Evolutionary conservation across 1,139 yeast genomes (phyloP), one percentile per base, ranked within the genome.

Genomic region (Kurtzmaniella quercitrusa): DNA sequence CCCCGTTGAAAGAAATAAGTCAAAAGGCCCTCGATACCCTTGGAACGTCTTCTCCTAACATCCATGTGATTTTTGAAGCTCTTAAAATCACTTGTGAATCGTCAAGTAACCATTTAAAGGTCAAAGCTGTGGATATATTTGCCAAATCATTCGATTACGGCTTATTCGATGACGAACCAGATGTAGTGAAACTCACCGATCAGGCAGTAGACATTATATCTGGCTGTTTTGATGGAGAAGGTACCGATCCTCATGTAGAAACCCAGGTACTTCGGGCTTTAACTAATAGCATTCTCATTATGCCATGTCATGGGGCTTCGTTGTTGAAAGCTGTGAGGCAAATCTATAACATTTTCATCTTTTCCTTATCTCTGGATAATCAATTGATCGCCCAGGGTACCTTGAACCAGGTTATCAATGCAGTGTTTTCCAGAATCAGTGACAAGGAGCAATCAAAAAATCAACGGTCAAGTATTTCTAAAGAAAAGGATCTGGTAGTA

Each of bases 311-410:
- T 58, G 98, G 98, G 6, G 88, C 93, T 5, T 79, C 94, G 0
- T 70, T 94, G 43, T 72, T 94, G 51, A 88, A 86, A 56, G 98
- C 98, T 0, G 85, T 94, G 34, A 79, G 98, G 60, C 96, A 89
- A 58, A 87, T 93, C 17, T 93, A 93, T 66, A 91, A 90, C 59
- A 88, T 94, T 27, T 94, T 93, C 57, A 85, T 93, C 39, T 77
- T 89, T 48, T 89, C 97, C 0, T 72, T 85, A 50, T 82, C 86
- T 16, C 79, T 93, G 3, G 71, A 88, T 21, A 93, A 90, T 58
- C 98, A 93, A 63, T 87, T 93, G 1, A 84, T 91, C 47, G 98
- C 98, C 0, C 98, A 94, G 66, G 98, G 96, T 2, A 85, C 94
- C 9, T 73, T 94, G 50, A 88, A 95, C 3, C 98, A 94, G 65